Conservation (phyloP, 2,329 filamentous ascomycete species). For the Sporothrix protearum region DNA sequence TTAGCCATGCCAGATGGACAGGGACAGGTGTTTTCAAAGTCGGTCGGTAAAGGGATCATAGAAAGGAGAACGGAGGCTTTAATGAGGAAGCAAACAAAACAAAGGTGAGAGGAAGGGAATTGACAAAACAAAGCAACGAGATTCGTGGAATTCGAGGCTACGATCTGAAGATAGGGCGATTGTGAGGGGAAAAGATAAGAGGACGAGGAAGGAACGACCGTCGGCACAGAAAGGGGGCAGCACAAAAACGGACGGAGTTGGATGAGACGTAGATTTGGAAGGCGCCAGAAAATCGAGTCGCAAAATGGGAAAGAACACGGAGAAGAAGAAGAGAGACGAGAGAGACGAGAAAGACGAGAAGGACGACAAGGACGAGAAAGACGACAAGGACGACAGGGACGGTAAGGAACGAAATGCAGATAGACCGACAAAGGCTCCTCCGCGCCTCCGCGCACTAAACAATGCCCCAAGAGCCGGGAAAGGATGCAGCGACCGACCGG, state of each 20-base stretch:
- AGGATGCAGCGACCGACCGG: background rate
- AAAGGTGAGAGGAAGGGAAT: background rate
- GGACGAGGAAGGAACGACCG: background rate
- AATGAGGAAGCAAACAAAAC: background rate
- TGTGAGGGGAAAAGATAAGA: background rate
- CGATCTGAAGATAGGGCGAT: background rate
- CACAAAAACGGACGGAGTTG: background rate
- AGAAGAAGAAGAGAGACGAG: background rate
- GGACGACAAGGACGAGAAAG: background rate
- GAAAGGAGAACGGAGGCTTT: background rate
- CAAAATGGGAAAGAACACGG: background rate
- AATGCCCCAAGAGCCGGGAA: background rate
- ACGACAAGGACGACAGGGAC: background rate
- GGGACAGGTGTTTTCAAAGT: background rate
- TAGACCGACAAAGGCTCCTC: background rate
- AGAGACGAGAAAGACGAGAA: background rate
- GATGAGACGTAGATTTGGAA: background rate
- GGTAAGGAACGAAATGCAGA: constrained; percentile 10
- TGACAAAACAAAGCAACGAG: background rate
- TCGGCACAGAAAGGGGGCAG: background rate
- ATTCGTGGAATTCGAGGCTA: background rate
- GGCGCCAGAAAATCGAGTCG: background rate
- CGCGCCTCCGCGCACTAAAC: background rate
- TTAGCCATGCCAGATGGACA: constrained; percentile 23
- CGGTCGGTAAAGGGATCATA: background rate